Percentiles rank a stretch among this genome's conserved stretches.
phyloP scores from a whole-genome alignment of 2,329 filamentous ascomycete genomes.

The Phaeosphaeria sp. region DNA sequence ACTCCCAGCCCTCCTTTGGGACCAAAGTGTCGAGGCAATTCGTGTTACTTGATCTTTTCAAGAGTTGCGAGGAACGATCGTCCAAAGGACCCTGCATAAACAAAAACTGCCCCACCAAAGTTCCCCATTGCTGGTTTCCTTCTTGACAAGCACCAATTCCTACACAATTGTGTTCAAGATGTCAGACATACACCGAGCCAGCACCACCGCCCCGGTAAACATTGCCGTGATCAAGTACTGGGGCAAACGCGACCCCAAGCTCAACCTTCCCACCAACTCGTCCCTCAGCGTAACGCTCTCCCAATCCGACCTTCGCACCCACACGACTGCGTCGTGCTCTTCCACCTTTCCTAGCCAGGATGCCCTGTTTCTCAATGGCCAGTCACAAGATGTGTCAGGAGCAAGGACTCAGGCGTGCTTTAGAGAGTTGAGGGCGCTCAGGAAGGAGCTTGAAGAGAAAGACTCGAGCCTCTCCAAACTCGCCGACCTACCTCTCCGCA shows the following conservation, averaged over 20 bases:
- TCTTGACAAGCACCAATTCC: constrained; percentile 6
- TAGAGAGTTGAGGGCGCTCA: constrained; percentile 79
- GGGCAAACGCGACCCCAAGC: constrained; percentile 92
- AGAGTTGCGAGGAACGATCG: constrained; percentile 5
- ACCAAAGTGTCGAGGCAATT: neutral
- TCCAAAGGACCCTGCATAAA: constrained; percentile 38
- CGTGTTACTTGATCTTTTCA: neutral
- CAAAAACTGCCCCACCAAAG: constrained; percentile 32
- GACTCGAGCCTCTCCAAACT: constrained; percentile 82
- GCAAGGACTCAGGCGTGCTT: constrained; percentile 95
- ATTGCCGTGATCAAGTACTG: constrained; percentile 99
- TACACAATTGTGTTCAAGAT: constrained; percentile 29
- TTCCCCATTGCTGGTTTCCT: neutral
- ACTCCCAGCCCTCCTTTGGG: neutral
- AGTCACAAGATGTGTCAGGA: constrained; percentile 81
- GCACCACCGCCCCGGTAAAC: constrained; percentile 96
- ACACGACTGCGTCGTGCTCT: constrained; percentile 94
- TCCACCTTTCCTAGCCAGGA: constrained; percentile 66
- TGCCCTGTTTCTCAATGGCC: constrained; percentile 86
- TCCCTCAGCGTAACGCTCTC: constrained; percentile 96
- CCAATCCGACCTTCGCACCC: constrained; percentile 89
- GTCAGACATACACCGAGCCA: constrained; percentile 79
- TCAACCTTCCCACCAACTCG: constrained; percentile 97
- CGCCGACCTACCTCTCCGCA: constrained; percentile 75
- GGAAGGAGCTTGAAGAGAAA: constrained; percentile 74